Base-by-base conservation (phyloP, 1,139 yeast species). In the Pichia sp. region DNA sequence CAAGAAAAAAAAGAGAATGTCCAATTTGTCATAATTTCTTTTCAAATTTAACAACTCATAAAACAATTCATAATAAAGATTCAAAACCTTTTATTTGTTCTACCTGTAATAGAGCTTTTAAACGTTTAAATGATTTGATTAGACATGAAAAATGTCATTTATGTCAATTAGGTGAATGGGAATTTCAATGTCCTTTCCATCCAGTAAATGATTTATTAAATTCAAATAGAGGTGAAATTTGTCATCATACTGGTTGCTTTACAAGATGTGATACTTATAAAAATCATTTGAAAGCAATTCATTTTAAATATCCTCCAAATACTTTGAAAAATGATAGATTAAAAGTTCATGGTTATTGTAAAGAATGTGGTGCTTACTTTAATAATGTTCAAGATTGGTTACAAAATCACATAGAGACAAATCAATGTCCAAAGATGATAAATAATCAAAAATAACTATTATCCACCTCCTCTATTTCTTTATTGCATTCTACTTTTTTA, bases 241-340 rank as follows among this genome's bases (percentile, higher is more conserved):
- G 95, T 57, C 96, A 88, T 59, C 75, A 76, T 46, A 78, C 86
- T 5, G 96, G 96, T 6, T 79, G 83, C 30, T 88, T 88, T 55
- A 77, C 88, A 16, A 72, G 96, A 36, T 84, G 95, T 59, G 96
- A 88, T 61, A 88, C 96, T 6, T 88, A 78, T 65, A 88, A 88
- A 58, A 88, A 87, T 62, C 96, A 88, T 62, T 68, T 88, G 48
- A 85, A 84, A 60, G 94, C 96, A 4, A 72, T 88, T 50, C 96
- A 88, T 60, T 88, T 88, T 61, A 84, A 78, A 54, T 88, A 88
- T 61, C 96, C 96, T 3, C 73, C 74, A 34, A 95, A 95, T 5
- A 87, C 95, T 7, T 78, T 80, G 56, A 87, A 87, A 63, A 80
- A 76, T 50, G 84, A 85, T 54, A 71, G 96, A 50, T 64, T 65